Base-by-base conservation (phyloP, 768 basidiomycete genomes). In the Termitomyces sp. region DNA sequence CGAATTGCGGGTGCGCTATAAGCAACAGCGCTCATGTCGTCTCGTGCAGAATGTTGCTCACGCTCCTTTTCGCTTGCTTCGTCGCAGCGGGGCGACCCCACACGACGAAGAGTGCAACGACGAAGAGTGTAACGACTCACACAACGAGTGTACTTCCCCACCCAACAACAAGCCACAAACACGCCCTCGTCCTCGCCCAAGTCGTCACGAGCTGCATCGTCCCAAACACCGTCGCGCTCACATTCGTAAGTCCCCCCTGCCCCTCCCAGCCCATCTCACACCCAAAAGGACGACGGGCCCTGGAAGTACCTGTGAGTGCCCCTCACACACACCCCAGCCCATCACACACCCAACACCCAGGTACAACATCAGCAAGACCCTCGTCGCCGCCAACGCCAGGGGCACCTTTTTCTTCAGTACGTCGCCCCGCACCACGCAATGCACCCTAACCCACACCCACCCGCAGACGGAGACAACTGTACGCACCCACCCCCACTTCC, bases 401-500 rank as follows among this genome's bases (percentile, higher is more conserved):
- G 78, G 72, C 1, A 79, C 79, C 0, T 80, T 79, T 68, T 70
- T 59, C 40, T 55, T 57, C 12, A 58, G 52, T 59, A 20, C 26
- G 57, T 61, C 16, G 12, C 2, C 3, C 28, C 42, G 20, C 20
- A 50, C 18, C 4, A 6, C 16, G 12, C 2, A n/a, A n/a, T n/a
- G n/a, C 36, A 3, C 6, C 38, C 2, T 28, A 18, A 8, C 14
- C 42, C 12, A 1, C 30, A 6, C 12, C 10, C 10, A 30, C n/a
- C n/a, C 9, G 6, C 38, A 74, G 75, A 75, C 58, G 73, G 74
- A 4, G 68, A 76, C 53, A 76, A 76, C 63, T 76, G 73, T 75
- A 58, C 35, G 53, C 28, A n/a, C n/a, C n/a, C n/a, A n/a, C n/a
- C n/a, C n/a, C n/a, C 20, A 16, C 5, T 14, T 22, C 32, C n/a